phyloP scores from a whole-genome alignment of 805 yeast species.

The Candida ulmi region DNA sequence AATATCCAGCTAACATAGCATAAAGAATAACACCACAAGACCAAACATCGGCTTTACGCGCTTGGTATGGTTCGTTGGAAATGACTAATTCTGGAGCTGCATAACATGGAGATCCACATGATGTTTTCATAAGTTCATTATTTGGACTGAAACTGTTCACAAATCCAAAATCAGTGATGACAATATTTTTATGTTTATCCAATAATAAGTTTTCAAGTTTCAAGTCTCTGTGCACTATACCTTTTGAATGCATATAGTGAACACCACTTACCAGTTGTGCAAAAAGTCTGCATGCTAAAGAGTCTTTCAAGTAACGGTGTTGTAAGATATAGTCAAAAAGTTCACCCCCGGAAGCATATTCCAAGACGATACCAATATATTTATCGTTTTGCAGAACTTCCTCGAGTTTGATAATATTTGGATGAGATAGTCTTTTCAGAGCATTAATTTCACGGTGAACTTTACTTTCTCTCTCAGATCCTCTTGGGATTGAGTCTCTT shows the following conservation, averaged over 20 bases:
- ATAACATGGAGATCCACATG: slow-evolving; percentile 97
- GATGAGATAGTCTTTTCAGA: slow-evolving; percentile 78
- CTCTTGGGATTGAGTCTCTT: slow-evolving; percentile 81
- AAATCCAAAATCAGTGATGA: slow-evolving; percentile 77
- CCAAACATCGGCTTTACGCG: slow-evolving; percentile 94
- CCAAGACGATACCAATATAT: slow-evolving; percentile 93
- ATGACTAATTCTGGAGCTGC: slow-evolving; percentile 98
- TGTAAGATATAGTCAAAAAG: slow-evolving; percentile 87
- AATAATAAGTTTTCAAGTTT: slow-evolving; percentile 67
- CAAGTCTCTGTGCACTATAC: slow-evolving; percentile 67
- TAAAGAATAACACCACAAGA: slow-evolving; percentile 92
- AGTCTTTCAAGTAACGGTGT: slow-evolving; percentile 81
- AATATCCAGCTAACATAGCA: slow-evolving; percentile 95
- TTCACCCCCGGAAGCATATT: slow-evolving; percentile 97
- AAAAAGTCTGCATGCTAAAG: slow-evolving; percentile 79
- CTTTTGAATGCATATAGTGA: slow-evolving; percentile 69
- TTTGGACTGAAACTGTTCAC: slow-evolving; percentile 69
- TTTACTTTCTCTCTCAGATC: slow-evolving; percentile 80
- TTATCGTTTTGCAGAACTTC: slow-evolving; percentile 92
- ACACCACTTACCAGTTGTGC: slow-evolving; percentile 94
- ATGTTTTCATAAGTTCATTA: slow-evolving; percentile 82
- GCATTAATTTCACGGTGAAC: slow-evolving; percentile 93
- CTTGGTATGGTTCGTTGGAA: slow-evolving; percentile 81
- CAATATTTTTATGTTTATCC: slow-evolving; percentile 53
- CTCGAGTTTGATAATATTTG: slow-evolving; percentile 86